Base-by-base conservation (phyloP, 164 flowering plant genomes). In the Platanus orientalis region DNA sequence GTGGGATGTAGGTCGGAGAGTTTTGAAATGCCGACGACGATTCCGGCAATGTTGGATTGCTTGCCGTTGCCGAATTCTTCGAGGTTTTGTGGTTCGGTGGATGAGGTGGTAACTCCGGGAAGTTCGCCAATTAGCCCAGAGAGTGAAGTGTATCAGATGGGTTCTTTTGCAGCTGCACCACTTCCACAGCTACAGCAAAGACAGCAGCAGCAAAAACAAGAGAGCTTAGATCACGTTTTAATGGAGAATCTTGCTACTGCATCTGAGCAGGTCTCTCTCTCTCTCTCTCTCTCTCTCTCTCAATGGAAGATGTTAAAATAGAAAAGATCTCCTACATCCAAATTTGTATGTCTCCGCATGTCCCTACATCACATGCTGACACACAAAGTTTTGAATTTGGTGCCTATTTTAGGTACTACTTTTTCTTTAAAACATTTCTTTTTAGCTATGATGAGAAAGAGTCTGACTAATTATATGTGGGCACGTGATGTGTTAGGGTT, bases 231-330 rank as follows among this genome's bases (percentile, higher is more conserved):
- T 36, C 82, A 73, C 17, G 53, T 32, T 65, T 27, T 80, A 56
- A 71, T 71, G 72, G 70, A 34, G 19, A 71, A 83, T 45, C 44
- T 64, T 58, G 67, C 72, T 7, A 28, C 69, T 20, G 73, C 63
- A 6, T 52, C 80, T 48, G 88, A 80, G 20, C 85, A 78, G 81
- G n/a, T n/a, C n/a, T n/a, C n/a, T n/a, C n/a, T n/a, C n/a, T n/a
- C n/a, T n/a, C n/a, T n/a, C n/a, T n/a, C n/a, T n/a, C n/a, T n/a
- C n/a, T n/a, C n/a, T n/a, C n/a, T n/a, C n/a, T n/a, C n/a, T n/a
- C n/a, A n/a, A 85, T 84, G 36, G n/a, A n/a, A n/a, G n/a, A n/a
- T n/a, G n/a, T n/a, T n/a, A n/a, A n/a, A n/a, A n/a, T n/a, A n/a
- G n/a, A n/a, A n/a, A n/a, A n/a, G n/a, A n/a, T n/a, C n/a, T n/a